Evolutionary conservation across 495 filamentous ascomycete species (phyloP).

Genomic region (Penicillium maclennaniae): DNA sequence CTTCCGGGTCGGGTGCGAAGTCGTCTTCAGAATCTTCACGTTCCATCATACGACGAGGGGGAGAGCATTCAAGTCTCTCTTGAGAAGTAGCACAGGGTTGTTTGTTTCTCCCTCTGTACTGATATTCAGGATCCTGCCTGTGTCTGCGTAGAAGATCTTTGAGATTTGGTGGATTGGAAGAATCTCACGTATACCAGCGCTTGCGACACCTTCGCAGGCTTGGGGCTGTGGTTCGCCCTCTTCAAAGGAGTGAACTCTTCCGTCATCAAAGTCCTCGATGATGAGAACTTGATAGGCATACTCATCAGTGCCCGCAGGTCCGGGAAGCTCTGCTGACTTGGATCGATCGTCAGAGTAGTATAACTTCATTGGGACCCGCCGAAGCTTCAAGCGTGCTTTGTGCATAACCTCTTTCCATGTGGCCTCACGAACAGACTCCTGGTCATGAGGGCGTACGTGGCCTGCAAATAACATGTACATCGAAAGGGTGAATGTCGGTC

Average conservation of each 20-base stretch:
- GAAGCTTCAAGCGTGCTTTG: constrained; percentile 81
- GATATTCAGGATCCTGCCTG: constrained; percentile 90
- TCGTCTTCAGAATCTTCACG: constrained; percentile 37
- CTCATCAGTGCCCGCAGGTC: constrained; percentile 55
- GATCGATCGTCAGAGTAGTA: constrained; percentile 20
- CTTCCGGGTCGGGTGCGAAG: constrained; percentile 26
- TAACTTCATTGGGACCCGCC: constrained; percentile 51
- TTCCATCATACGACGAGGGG: constrained; percentile 67
- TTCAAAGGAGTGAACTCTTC: constrained; percentile 78
- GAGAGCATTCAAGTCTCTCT: constrained; percentile 72
- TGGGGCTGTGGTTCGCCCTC: constrained; percentile 57
- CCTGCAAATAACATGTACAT: constrained; percentile 95
- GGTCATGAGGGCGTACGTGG: constrained; percentile 64
- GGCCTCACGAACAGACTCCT: constrained; percentile 63
- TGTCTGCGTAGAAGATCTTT: constrained; percentile 97
- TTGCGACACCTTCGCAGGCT: constrained; percentile 63
- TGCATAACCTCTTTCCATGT: constrained; percentile 98
- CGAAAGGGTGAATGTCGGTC: constrained; percentile 81
- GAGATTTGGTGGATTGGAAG: constrained; percentile 88
- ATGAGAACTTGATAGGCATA: constrained; percentile 88
- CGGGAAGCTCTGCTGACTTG: constrained; percentile 37
- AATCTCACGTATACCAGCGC: constrained; percentile 76
- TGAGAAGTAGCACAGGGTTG: constrained; percentile 82
- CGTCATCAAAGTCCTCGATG: constrained; percentile 91
- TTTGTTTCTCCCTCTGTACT: constrained; percentile 72